A percentile compares a stretch with the other conserved stretches of the same genome.
Conservation (phyloP, 1,284 basidiomycete species). For the Malassezia vespertilionis region DNA sequence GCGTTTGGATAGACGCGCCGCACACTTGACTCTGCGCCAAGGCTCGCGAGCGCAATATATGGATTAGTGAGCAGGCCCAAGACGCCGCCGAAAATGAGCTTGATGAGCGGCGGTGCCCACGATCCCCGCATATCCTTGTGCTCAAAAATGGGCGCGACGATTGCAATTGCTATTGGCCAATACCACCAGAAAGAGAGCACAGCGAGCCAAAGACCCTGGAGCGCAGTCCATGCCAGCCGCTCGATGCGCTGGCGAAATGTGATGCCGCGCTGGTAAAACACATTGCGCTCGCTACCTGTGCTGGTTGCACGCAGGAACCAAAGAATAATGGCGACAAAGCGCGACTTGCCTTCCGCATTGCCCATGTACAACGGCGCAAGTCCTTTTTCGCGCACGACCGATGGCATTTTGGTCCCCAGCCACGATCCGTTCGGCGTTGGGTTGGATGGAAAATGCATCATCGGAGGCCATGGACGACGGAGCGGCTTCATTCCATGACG, state of each 20-base stretch:
- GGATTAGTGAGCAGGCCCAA: constrained; percentile 39
- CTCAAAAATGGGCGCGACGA: constrained; percentile 41
- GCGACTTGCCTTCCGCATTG: constrained; percentile 16
- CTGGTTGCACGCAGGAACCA: constrained; percentile 31
- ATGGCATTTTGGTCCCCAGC: constrained; percentile 22
- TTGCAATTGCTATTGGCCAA: constrained; percentile 42
- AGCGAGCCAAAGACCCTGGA: constrained; percentile 33
- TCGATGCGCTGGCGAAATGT: constrained; percentile 28
- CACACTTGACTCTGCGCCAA: constrained; percentile 36
- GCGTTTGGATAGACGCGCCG: constrained; percentile 31
- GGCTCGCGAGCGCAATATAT: constrained; percentile 39
- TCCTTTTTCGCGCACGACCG: constrained; percentile 3
- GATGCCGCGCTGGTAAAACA: constrained; percentile 25
- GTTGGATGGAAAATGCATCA: constrained; percentile 31
- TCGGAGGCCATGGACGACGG: constrained; percentile 34
- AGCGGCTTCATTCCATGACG: constrained; percentile 28
- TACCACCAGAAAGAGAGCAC: constrained; percentile 40
- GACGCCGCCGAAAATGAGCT: constrained; percentile 41
- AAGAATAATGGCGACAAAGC: constrained; percentile 20
- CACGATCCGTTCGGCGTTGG: constrained; percentile 22
- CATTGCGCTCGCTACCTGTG: constrained; percentile 35
- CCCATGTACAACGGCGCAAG: constrained; percentile 23
- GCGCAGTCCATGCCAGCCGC: constrained; percentile 33
- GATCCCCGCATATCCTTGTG: constrained; percentile 35
- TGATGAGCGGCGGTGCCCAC: constrained; percentile 45